Evolutionary conservation across 2,329 filamentous ascomycete species (phyloP).

Genomic region (Sphaerostilbella broomeana): DNA sequence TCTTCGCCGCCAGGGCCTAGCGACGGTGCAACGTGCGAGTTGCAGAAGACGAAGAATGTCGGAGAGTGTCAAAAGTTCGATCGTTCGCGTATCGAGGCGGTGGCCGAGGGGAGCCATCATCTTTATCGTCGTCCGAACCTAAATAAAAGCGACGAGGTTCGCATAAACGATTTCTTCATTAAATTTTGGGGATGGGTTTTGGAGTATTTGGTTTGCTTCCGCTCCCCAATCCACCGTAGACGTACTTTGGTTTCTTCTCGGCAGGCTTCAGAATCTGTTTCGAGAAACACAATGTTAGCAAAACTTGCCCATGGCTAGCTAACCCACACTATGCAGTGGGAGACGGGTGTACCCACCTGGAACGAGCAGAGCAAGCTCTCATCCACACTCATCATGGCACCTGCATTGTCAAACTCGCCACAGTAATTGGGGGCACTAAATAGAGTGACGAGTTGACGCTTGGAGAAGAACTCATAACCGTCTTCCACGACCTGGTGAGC

Average conservation of each 20-base stretch:
- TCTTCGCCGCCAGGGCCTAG: slow-evolving; percentile 13
- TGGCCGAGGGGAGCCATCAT: slow-evolving; percentile 15
- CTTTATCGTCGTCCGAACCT: slow-evolving; percentile 94
- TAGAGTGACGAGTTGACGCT: slow-evolving; percentile 91
- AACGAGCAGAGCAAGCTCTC: slow-evolving; percentile 98
- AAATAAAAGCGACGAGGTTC: slow-evolving; percentile 62
- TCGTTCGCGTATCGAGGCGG: slow-evolving; percentile 18
- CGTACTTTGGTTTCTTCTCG: slow-evolving; percentile 99
- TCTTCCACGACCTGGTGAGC: slow-evolving; percentile 98
- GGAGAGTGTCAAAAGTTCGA: slow-evolving; percentile 12
- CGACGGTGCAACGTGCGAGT: slow-evolving; percentile 13
- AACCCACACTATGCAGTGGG: neutral
- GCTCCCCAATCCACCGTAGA: slow-evolving; percentile 66
- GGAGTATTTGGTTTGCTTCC: slow-evolving; percentile 22
- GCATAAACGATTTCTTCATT: slow-evolving; percentile 39
- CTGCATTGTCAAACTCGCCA: slow-evolving; percentile 98
- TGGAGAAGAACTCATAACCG: slow-evolving; percentile 99
- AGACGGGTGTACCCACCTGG: slow-evolving; percentile 58
- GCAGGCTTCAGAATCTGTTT: slow-evolving; percentile 92
- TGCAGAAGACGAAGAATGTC: slow-evolving; percentile 15
- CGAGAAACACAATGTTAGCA: neutral
- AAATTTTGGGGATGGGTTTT: slow-evolving; percentile 20
- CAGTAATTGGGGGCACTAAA: slow-evolving; percentile 99
- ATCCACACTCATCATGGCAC: slow-evolving; percentile 99
- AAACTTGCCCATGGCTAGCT: neutral